phyloP scores from a whole-genome alignment of 2,329 filamentous ascomycete genomes.

The Pseudogymnoascus sp. region DNA sequence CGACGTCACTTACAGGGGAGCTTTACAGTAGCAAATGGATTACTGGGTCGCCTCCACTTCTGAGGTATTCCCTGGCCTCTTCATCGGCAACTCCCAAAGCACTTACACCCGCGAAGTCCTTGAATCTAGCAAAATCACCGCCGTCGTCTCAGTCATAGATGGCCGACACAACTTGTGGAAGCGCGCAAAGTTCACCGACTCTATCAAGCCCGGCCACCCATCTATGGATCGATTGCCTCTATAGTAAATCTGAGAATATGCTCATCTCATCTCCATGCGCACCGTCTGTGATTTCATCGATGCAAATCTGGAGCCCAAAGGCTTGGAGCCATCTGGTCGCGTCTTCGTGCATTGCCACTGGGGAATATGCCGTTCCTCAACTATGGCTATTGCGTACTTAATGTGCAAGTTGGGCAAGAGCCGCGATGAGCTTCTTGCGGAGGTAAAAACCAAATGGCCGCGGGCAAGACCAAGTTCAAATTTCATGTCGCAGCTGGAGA shows the following conservation, averaged over 20 bases:
- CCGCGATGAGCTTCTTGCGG: constrained; percentile 17
- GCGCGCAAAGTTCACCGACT: constrained; percentile 8
- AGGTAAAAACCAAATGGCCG: constrained; percentile 19
- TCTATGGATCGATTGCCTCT: constrained; percentile 15
- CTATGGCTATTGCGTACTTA: background rate
- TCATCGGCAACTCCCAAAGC: constrained; percentile 16
- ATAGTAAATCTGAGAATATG: constrained; percentile 15
- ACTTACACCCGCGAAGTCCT: constrained; percentile 13
- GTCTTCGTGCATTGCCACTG: constrained; percentile 28
- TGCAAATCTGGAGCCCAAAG: background rate
- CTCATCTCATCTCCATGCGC: constrained; percentile 8
- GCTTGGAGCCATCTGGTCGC: background rate
- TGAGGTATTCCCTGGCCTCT: constrained; percentile 17
- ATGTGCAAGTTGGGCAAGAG: constrained; percentile 18
- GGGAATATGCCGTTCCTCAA: background rate
- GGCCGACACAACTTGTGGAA: constrained; percentile 10
- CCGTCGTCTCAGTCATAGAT: constrained; percentile 17
- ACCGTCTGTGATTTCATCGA: constrained; percentile 23
- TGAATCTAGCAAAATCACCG: constrained; percentile 17
- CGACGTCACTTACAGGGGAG: background rate
- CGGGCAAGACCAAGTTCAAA: constrained; percentile 24
- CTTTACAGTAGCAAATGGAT: background rate
- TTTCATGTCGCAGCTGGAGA: constrained; percentile 28
- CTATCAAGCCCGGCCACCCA: constrained; percentile 13
- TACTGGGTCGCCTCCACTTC: constrained; percentile 12